Conservation (phyloP, 2,329 filamentous ascomycete species). For the Fusarium incarnatum region DNA sequence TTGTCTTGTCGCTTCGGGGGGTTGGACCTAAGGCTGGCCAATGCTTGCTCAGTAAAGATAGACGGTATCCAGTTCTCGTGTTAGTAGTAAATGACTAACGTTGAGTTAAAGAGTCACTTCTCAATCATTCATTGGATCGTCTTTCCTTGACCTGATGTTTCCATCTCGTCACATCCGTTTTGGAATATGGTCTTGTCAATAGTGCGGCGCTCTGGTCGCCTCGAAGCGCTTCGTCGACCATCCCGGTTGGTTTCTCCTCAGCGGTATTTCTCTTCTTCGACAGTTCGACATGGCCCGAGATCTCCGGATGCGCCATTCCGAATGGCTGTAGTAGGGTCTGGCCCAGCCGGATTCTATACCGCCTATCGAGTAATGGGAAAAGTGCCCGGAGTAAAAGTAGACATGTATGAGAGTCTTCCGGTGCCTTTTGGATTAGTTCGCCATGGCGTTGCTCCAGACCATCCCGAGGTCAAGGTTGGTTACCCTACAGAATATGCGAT, state of each 20-base stretch:
- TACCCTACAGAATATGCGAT: conserved; percentile 9
- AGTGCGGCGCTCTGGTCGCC: conserved; percentile 13
- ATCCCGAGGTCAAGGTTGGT: conserved; percentile 93
- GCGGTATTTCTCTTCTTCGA: conserved; percentile 6
- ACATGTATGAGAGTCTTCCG: conserved; percentile 96
- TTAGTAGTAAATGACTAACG: background rate
- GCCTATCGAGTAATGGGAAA: conserved; percentile 85
- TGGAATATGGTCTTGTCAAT: conserved; percentile 25
- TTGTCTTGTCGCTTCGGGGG: conserved; percentile 19
- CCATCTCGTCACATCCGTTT: background rate
- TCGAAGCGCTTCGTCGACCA: background rate
- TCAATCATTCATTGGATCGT: conserved; percentile 10
- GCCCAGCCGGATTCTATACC: conserved; percentile 95
- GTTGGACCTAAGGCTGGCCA: background rate
- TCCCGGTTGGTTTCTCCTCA: background rate
- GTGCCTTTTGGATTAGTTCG: conserved; percentile 93
- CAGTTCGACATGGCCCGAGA: conserved; percentile 28
- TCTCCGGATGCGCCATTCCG: conserved; percentile 69
- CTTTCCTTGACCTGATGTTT: conserved; percentile 1
- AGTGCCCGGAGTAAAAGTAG: conserved; percentile 77
- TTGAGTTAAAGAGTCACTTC: conserved; percentile 26
- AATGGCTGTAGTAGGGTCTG: conserved; percentile 90
- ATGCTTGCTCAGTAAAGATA: background rate
- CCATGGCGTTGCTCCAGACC: conserved; percentile 97
- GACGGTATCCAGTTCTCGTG: background rate